Evolutionary conservation across 352 stramenopile species (phyloP), one percentile per base, ranked within the genome.

Genomic region (Thalassiosira hispida): DNA sequence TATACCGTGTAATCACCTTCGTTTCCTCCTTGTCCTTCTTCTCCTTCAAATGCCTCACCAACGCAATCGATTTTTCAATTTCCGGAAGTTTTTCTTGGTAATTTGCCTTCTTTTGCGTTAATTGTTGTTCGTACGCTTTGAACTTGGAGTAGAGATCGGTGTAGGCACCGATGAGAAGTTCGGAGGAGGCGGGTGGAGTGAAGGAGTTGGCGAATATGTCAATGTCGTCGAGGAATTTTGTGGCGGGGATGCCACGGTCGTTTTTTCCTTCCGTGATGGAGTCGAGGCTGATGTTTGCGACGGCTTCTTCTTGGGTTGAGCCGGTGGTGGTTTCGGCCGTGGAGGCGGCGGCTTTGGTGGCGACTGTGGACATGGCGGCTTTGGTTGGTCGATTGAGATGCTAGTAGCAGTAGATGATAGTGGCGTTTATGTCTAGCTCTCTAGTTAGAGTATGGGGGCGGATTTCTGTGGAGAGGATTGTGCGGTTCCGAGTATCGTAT

Each of bases 1-100:
- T 98, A 77, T 98, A 98, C 65, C 96, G 90, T 46, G 95, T 97
- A 27, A 93, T 84, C 33, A 98, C 89, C 38, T n/a, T n/a, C n/a
- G 85, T 81, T 27, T 97, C 93, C 60, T 65, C 69, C 20, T 75
- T 35, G 38, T 93, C 83, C 75, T 95, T 89, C 78, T 95, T 95
- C 40, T 83, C 49, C 33, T 96, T 88, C 49, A 96, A 78, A 84
- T 94, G 85, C 62, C 92, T 86, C 33, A 97, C 85, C 51, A 97
- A 85, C 20, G 82, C 78, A 22, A 97, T 77, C 9, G 85, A 92
- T 55, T 92, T 93, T 86, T 93, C 85, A 56, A 93, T 84, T 71
- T 98, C 96, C 1, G 96, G 96, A 52, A 94, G 77, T 44, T 91
- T 92, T 38, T 79, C 44, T 59, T 90, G 47, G 20, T 88, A 86